Base-by-base conservation (phyloP, 2,329 filamentous ascomycete species). In the Calonectria multiphialidica region DNA sequence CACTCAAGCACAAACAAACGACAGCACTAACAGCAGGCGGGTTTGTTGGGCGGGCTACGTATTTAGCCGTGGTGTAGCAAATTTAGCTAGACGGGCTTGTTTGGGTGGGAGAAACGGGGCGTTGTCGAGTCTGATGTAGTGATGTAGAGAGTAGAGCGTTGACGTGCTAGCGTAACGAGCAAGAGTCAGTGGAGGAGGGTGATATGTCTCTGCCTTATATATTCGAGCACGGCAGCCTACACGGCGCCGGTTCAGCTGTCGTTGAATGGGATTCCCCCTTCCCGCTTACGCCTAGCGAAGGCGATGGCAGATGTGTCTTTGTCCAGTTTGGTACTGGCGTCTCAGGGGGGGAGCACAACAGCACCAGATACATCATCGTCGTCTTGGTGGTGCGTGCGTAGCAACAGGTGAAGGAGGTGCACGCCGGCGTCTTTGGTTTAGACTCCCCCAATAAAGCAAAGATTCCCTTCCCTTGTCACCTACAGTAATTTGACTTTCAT, bases 141-240 rank as follows among this genome's bases (percentile, higher is more conserved):
- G 53, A 40, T 13, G 35, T n/a, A 37, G 35, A 30, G 15, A 47
- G 21, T 8, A 10, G 44, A 13, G 12, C 9, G 21, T 21, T 47
- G 21, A 47, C 10, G 18, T 9, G n/a, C 21, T 47, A 23, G 10
- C n/a, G 53, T 37, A 23, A 9, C 8, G 30, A 23, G 18, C 30
- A 15, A 30, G 9, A 55, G 30, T 18, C 5, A 21, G 50, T 6
- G 2, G 53, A 18, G 28, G n/a, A n/a, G 33, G 53, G 53, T 33
- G 53, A 59, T 47, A 64, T 64, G 40, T 25, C 25, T 40, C 21
- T 65, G 13, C 62, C 53, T 55, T 50, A 65, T 50, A 65, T 53
- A 33, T 37, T 18, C 21, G 44, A 65, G 62, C 33, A 8, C 21
- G 53, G 13, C 13, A 59, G n/a, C 53, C n/a, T 25, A 13, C n/a